A percentile compares a stretch with the other conserved stretches of the same genome.
Evolutionary conservation across 306 rosid genomes (phyloP).

Genomic region (Purshia tridentata): DNA sequence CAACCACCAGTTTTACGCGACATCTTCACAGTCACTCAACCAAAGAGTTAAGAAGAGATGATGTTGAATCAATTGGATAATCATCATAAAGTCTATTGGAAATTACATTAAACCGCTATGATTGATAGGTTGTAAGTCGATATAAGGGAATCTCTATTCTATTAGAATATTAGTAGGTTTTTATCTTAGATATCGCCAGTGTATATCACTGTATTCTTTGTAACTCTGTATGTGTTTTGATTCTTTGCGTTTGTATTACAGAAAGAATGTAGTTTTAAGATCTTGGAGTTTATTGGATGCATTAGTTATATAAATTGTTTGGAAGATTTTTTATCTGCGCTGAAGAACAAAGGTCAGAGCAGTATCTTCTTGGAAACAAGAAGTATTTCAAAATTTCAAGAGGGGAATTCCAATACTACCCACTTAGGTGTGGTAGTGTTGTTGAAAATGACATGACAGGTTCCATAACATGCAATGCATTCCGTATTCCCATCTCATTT

Average conservation of each 20-base stretch:
- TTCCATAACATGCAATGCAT: too few species aligned
- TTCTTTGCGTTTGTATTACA: background rate
- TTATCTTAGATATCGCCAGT: background rate
- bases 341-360: too few species aligned
- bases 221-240: background rate
- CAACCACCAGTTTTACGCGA: conserved; percentile 62
- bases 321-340: background rate
- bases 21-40: conserved; percentile 51
- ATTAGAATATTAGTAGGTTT: background rate
- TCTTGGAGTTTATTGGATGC: background rate
- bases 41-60: conserved; percentile 30
- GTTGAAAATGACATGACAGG: too few species aligned
- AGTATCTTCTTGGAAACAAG: too few species aligned
- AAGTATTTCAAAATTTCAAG: too few species aligned
- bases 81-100: conserved; percentile 19
- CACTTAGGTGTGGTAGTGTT: too few species aligned
- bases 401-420: too few species aligned
- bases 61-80: conserved; percentile 43
- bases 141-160: background rate
- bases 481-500: too few species aligned
- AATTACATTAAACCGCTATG: conserved; percentile 14
- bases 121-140: conserved; percentile 1
- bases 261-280: background rate
- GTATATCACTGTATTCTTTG: background rate
- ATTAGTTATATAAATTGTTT: background rate